phyloP scores from a whole-genome alignment of 768 basidiomycete genomes.

The Pisolithus marmoratus region DNA sequence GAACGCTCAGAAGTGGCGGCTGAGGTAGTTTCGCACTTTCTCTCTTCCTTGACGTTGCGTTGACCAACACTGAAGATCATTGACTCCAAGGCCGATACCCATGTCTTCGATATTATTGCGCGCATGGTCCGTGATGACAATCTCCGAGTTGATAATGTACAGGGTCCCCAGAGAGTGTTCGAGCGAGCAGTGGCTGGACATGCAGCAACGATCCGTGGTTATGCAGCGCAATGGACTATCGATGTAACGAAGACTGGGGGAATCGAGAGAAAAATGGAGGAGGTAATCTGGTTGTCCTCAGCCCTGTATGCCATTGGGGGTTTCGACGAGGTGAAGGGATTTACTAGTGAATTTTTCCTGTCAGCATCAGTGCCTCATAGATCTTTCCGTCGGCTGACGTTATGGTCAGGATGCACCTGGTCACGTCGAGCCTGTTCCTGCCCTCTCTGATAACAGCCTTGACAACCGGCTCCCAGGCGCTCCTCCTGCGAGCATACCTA shows the following conservation, averaged over 20 bases:
- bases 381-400: background rate
- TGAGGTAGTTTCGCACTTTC: too few species aligned
- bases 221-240: constrained; percentile 40
- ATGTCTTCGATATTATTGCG: constrained; percentile 46
- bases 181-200: background rate
- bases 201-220: background rate
- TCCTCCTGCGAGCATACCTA: constrained; percentile 27
- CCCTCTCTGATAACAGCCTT: constrained; percentile 17
- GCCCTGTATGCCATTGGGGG: constrained; percentile 54
- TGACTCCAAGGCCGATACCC: constrained; percentile 1
- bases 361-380: constrained; percentile 17
- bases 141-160: constrained; percentile 13
- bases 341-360: constrained; percentile 42
- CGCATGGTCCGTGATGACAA: constrained; percentile 45
- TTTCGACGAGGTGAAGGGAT: constrained; percentile 48
- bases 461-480: constrained; percentile 12
- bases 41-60: too few species aligned
- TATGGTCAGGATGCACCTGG: constrained; percentile 20
- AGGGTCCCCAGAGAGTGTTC: constrained; percentile 17
- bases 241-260: constrained; percentile 30
- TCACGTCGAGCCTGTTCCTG: constrained; percentile 27
- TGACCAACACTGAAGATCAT: too few species aligned
- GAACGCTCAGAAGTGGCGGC: too few species aligned
- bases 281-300: constrained; percentile 50
- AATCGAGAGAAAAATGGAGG: constrained; percentile 54